Percentiles rank a stretch among this genome's conserved stretches.
phyloP scores from a whole-genome alignment of 1,284 basidiomycete species.

The Xerocomus nothofagi region DNA sequence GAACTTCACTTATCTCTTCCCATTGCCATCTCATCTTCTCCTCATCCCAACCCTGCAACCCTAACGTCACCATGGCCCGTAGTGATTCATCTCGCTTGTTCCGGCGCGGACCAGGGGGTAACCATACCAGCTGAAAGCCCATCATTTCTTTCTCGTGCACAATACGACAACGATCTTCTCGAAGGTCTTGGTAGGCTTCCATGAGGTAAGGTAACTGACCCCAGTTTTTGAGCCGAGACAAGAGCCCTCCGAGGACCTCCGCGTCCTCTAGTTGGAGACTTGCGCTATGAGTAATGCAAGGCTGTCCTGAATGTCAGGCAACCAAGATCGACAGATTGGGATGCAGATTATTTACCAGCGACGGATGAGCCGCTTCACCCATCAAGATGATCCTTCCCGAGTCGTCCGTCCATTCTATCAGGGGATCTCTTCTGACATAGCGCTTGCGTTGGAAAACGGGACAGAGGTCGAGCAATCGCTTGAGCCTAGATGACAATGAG shows the following conservation, averaged over 20 bases:
- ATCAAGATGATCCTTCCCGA: constrained; percentile 39
- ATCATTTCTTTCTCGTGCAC: constrained; percentile 17
- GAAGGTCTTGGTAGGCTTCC: constrained; percentile 41
- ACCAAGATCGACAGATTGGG: neutral
- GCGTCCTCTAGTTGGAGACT: constrained; percentile 38
- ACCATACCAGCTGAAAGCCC: constrained; percentile 15
- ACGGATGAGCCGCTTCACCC: constrained; percentile 45
- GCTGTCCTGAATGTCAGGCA: constrained; percentile 22
- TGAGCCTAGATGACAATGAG: constrained; percentile 10
- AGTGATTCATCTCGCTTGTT: constrained; percentile 17
- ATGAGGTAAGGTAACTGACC: constrained; percentile 40
- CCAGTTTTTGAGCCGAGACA: constrained; percentile 39
- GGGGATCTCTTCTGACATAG: constrained; percentile 7
- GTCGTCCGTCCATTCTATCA: constrained; percentile 34
- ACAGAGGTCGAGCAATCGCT: constrained; percentile 18
- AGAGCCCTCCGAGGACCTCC: constrained; percentile 42
- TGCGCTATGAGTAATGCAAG: constrained; percentile 30
- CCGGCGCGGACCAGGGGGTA: constrained; percentile 15
- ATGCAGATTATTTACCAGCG: constrained; percentile 24
- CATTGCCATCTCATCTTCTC: constrained; percentile 36
- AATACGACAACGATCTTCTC: constrained; percentile 27
- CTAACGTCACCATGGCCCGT: constrained; percentile 11
- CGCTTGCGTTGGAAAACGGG: constrained; percentile 12
- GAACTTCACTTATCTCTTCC: constrained; percentile 37
- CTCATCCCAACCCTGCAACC: constrained; percentile 26